Base-by-base conservation (phyloP, 768 basidiomycete genomes). In the Chlorophyllum brunneum region DNA sequence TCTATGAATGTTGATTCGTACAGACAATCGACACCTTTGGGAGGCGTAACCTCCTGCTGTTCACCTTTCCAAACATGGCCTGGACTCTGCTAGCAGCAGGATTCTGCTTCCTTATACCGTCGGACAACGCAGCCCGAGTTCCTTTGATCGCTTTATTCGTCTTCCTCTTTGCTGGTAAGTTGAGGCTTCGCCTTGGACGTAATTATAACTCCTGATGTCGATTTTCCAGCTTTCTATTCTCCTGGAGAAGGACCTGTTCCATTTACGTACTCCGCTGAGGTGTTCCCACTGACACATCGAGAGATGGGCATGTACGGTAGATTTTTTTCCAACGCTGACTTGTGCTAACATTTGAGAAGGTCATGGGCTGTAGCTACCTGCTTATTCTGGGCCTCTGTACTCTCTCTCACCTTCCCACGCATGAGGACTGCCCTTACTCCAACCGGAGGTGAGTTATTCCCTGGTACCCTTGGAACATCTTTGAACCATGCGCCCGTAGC, bases 231-330 rank as follows among this genome's bases (percentile, higher is more conserved):
- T 1, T 85, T 85, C 65, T 91, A 92, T 65, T 88, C 86, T 0
- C 88, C 87, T 1, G 90, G 90, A 55, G 91, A 92, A 71, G 92
- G 92, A 0, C 92, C 92, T 4, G 92, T 94, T 7, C 92, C 92
- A 0, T 94, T 86, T 66, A 85, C 88, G 0, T 95, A 94, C 64
- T 92, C 90, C 3, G 92, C 92, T 3, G 93, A 95, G 67, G 92
- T 88, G 10, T 95, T 90, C 79, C 93, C 92, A 4, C 74, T 95
- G 31, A 85, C 85, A 24, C 80, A 88, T 54, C 75, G 90, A 60
- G 88, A 89, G 60, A 75, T 87, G 71, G 75, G 75, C 57, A 76
- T 76, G 75, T 74, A 40, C 59, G 69, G 61, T 4, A 11, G 30
- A 27, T 61, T 62, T n/a, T 63, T 39, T n/a, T 16, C n/a, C 23